phyloP scores from a whole-genome alignment of 2,329 filamentous ascomycete species.

The Epichloe hybrida region DNA sequence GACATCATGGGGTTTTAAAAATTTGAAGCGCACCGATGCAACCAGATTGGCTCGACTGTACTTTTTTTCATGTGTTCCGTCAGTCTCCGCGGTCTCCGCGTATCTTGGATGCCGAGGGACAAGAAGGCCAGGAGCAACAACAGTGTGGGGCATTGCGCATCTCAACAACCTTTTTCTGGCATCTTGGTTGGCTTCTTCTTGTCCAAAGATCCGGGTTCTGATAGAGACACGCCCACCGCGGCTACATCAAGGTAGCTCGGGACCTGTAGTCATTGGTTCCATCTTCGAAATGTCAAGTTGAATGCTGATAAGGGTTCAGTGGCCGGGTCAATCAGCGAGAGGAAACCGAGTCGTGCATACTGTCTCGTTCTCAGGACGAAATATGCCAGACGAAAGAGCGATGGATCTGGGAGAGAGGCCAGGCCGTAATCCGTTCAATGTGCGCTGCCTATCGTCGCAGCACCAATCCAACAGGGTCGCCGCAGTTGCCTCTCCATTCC shows the following conservation, averaged over 20 bases:
- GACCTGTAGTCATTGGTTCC: too few species aligned
- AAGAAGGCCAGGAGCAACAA: background rate
- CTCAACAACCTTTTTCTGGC: constrained; percentile 5
- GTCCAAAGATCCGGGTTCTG: background rate
- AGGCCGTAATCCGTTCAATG: background rate
- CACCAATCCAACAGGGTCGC: background rate
- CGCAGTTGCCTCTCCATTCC: background rate
- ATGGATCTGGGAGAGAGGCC: background rate
- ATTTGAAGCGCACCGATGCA: too few species aligned
- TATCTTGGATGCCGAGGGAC: constrained; percentile 1
- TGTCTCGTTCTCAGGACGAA: too few species aligned
- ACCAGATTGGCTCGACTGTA: background rate
- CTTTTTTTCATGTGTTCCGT: background rate
- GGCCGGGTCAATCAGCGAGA: too few species aligned
- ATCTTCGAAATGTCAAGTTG: too few species aligned
- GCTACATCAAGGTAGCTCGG: background rate
- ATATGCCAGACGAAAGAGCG: background rate
- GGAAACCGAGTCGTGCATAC: too few species aligned
- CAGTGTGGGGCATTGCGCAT: constrained; percentile 1
- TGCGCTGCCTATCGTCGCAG: background rate
- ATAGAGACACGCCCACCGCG: background rate
- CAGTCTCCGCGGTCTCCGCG: background rate
- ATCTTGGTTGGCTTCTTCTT: background rate
- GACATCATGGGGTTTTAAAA: too few species aligned
- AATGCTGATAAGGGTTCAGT: too few species aligned